Percentiles rank a stretch among this genome's conserved stretches.
phyloP scores from a whole-genome alignment of 345 rosid genomes.

The Acer negundo region DNA sequence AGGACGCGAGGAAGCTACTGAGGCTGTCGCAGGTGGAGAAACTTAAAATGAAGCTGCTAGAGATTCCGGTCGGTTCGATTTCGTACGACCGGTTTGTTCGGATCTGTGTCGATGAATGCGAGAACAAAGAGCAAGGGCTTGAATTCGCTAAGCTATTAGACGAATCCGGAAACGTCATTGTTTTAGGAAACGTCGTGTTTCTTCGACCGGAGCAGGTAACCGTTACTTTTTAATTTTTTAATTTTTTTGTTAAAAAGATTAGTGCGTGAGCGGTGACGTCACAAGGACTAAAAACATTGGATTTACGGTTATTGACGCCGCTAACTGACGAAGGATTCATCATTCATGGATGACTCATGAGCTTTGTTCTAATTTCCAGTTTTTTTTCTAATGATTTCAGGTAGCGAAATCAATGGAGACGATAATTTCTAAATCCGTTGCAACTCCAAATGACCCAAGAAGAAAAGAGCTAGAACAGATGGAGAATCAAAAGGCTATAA shows the following conservation, averaged over 20 bases:
- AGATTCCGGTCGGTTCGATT: conserved; percentile 49
- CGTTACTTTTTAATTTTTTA: background rate
- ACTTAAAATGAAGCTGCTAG: conserved; percentile 57
- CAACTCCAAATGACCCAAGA: conserved; percentile 59
- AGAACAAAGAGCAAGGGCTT: conserved; percentile 46
- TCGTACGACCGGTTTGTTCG: conserved; percentile 45
- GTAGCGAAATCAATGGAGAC: conserved; percentile 59
- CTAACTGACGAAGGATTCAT: too few relatives aligned
- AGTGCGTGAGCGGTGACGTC: too few relatives aligned
- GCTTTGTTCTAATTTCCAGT: background rate
- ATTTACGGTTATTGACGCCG: background rate
- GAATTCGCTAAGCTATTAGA: conserved; percentile 66
- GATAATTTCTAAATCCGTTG: conserved; percentile 40
- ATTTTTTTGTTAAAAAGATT: background rate
- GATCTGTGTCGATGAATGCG: conserved; percentile 58
- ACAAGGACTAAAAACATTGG: background rate
- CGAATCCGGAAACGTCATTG: conserved; percentile 69
- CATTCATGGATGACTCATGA: too few relatives aligned
- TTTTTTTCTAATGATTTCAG: conserved; percentile 29
- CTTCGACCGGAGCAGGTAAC: conserved; percentile 83
- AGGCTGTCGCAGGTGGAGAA: conserved; percentile 57
- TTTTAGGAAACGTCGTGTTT: conserved; percentile 62
- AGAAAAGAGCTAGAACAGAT: conserved; percentile 54
- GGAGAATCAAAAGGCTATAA: conserved; percentile 59
- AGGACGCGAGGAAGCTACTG: conserved; percentile 63